These are phyloP conservation scores for Prunus persica DNA, from an alignment of 306 rosid species.

Conservation along the genomic window DNA sequence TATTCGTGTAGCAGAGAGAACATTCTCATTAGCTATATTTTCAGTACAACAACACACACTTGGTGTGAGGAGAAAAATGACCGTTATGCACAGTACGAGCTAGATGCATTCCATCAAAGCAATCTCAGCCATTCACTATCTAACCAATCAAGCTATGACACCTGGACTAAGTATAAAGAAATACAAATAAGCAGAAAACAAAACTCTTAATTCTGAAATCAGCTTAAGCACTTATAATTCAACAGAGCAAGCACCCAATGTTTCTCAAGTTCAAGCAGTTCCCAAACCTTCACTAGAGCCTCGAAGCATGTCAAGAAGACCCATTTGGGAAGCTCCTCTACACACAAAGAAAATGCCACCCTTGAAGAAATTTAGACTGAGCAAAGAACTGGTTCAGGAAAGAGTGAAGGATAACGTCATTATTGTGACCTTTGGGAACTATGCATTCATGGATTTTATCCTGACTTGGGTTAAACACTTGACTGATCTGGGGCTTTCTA, in stretches of 20 bases:
- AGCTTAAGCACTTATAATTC: too few species aligned
- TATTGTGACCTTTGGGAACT: constrained; percentile 92
- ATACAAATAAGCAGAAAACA: too few species aligned
- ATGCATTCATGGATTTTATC: constrained; percentile 95
- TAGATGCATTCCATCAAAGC: too few species aligned
- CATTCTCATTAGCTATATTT: too few species aligned
- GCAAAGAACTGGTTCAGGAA: constrained; percentile 67
- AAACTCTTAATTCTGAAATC: too few species aligned
- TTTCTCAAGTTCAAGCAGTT: constrained; percentile 30
- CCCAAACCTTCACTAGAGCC: constrained; percentile 23
- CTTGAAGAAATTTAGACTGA: constrained; percentile 50
- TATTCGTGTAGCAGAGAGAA: too few species aligned
- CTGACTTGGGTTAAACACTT: constrained; percentile 85
- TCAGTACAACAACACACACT: too few species aligned
- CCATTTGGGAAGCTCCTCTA: constrained; percentile 62
- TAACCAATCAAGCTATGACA: too few species aligned
- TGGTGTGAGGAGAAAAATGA: too few species aligned
- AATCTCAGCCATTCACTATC: too few species aligned
- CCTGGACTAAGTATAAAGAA: too few species aligned
- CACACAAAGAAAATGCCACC: constrained; percentile 58
- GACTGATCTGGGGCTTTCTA: constrained; percentile 69
- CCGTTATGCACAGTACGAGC: too few species aligned
- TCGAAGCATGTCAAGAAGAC: constrained; percentile 28
- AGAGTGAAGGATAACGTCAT: constrained; percentile 77
- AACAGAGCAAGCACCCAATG: constrained; percentile 31